A percentile compares a stretch with the other conserved stretches of the same genome.
Conservation (phyloP, 495 filamentous ascomycete species). For the Extremus antarcticus region DNA sequence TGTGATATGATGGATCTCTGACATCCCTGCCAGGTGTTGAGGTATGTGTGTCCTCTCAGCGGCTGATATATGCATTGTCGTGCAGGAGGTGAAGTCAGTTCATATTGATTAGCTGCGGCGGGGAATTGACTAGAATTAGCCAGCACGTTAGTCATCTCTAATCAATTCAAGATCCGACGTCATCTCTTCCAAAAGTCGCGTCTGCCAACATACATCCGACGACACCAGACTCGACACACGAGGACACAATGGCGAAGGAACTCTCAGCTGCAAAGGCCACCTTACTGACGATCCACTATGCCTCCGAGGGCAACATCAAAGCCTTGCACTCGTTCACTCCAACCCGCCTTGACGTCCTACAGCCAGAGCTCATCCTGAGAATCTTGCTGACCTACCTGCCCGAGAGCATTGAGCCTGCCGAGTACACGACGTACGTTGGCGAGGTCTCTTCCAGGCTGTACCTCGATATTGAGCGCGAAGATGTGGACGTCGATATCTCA, state of each 20-base stretch:
- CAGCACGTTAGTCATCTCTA: no score
- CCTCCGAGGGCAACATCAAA: conserved; percentile 47
- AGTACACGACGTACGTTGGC: conserved; percentile 50
- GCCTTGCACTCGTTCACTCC: conserved; percentile 51
- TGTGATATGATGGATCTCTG: no score
- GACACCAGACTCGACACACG: neutral
- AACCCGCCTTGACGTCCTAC: conserved; percentile 46
- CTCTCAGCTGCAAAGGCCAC: conserved; percentile 51
- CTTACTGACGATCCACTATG: conserved; percentile 52
- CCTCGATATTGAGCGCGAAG: conserved; percentile 28
- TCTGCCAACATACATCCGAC: no score
- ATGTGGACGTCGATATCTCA: conserved; percentile 42
- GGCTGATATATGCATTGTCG: no score
- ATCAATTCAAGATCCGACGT: no score
- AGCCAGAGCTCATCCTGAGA: conserved; percentile 58
- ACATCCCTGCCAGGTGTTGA: no score
- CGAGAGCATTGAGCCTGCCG: conserved; percentile 55
- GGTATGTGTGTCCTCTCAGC: no score
- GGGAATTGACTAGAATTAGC: no score
- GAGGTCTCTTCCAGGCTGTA: conserved; percentile 35
- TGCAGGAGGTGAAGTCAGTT: no score
- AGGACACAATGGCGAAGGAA: conserved; percentile 12
- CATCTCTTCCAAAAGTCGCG: no score
- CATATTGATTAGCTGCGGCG: no score
- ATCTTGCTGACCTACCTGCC: conserved; percentile 80